phyloP scores from a whole-genome alignment of 2,329 filamentous ascomycete genomes.

The Penicillium crustosum region DNA sequence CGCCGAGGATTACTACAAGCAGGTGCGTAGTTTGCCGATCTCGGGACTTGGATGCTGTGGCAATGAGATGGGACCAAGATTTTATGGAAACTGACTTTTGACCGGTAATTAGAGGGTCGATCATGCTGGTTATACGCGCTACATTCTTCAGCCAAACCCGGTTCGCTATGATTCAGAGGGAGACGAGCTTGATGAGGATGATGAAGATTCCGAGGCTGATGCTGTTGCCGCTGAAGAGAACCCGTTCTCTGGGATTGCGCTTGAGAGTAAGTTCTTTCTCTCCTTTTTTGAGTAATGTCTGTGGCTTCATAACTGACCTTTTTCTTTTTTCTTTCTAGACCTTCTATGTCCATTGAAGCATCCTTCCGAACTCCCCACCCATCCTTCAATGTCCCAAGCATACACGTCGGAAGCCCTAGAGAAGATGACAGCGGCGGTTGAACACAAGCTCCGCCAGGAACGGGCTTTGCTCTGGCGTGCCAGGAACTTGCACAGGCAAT shows the following conservation, averaged over 20 bases:
- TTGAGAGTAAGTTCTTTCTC: constrained; percentile 52
- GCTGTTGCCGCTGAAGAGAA: constrained; percentile 60
- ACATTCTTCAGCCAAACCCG: constrained; percentile 60
- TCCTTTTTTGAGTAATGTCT: background rate
- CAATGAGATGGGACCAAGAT: constrained; percentile 1
- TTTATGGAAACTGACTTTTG: constrained; percentile 11
- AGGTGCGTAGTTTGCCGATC: constrained; percentile 42
- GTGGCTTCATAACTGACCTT: constrained; percentile 13
- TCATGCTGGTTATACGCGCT: constrained; percentile 61
- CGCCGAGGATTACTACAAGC: constrained; percentile 55
- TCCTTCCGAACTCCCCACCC: constrained; percentile 58
- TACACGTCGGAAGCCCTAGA: constrained; percentile 61
- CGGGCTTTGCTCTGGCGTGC: constrained; percentile 56
- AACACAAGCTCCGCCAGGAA: constrained; percentile 59
- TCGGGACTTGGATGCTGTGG: background rate
- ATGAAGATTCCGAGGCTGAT: constrained; percentile 59
- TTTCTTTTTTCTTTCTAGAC: constrained; percentile 38
- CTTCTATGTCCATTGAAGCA: constrained; percentile 63
- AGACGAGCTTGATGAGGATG: constrained; percentile 59
- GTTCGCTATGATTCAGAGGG: constrained; percentile 63
- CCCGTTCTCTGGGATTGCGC: constrained; percentile 57
- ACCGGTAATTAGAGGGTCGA: constrained; percentile 53
- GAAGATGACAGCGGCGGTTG: constrained; percentile 57
- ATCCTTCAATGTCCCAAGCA: constrained; percentile 59
- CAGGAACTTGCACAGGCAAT: constrained; percentile 57